Conservation (phyloP, 2,329 filamentous ascomycete genomes). For the Botrytis medusae region DNA sequence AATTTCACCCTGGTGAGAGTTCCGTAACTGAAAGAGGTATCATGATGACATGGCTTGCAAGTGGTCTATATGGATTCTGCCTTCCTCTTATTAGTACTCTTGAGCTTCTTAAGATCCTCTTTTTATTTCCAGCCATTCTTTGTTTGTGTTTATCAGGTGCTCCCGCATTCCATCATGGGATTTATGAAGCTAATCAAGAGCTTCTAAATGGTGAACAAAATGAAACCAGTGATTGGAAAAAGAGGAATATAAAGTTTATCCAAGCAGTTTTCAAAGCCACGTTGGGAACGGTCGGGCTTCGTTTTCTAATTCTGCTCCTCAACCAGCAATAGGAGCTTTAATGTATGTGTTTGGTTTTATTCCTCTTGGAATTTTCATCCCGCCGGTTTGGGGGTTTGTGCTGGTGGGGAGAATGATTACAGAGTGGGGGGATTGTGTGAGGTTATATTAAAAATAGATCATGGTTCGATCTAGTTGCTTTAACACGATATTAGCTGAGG, state of each 20-base stretch:
- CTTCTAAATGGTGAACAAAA: background rate
- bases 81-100: background rate
- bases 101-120: background rate
- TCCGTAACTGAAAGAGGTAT: slow-evolving; percentile 3
- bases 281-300: too few species aligned
- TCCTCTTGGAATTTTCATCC: slow-evolving; percentile 1
- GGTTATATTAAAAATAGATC: background rate
- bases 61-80: background rate
- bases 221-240: background rate
- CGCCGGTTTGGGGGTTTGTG: slow-evolving; percentile 1
- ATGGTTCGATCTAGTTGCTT: background rate
- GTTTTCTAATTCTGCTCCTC: too few species aligned
- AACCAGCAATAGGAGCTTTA: too few species aligned
- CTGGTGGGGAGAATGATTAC: background rate
- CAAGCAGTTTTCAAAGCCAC: background rate
- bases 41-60: slow-evolving; percentile 5
- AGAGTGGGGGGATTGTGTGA: background rate
- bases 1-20: background rate
- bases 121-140: background rate
- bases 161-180: background rate
- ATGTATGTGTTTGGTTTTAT: background rate
- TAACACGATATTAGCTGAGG: background rate
- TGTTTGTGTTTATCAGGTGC: background rate
- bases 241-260: too few species aligned
- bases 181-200: too few species aligned